A percentile compares a stretch with the other conserved stretches of the same genome.
Conservation (phyloP, 306 rosid species). For the Vigna unguiculata region DNA sequence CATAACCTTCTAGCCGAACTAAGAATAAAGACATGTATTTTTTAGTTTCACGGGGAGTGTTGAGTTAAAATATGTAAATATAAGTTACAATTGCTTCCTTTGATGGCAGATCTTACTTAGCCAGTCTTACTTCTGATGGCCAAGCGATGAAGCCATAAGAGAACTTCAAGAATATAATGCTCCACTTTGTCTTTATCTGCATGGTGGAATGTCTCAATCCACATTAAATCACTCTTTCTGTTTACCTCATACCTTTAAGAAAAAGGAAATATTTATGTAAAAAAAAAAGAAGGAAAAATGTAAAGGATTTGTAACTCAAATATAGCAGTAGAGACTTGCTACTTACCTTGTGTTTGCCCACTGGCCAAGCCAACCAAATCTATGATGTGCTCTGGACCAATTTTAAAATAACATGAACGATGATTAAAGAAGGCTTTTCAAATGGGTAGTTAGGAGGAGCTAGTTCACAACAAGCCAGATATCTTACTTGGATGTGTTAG, state of each 20-base stretch:
- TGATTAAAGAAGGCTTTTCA: conserved; percentile 2
- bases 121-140: conserved; percentile 50
- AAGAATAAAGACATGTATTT: too few species aligned
- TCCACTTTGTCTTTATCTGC: conserved; percentile 77
- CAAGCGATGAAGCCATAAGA: conserved; percentile 77
- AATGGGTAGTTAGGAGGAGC: conserved; percentile 6
- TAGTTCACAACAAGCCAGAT: conserved; percentile 34
- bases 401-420: conserved; percentile 40
- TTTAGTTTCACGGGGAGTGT: too few species aligned
- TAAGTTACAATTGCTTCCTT: not conserved
- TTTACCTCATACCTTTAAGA: conserved; percentile 59
- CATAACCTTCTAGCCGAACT: too few species aligned
- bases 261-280: conserved; percentile 18
- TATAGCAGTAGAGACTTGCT: conserved; percentile 23
- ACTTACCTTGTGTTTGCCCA: conserved; percentile 84
- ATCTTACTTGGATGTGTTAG: conserved; percentile 82
- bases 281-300: not conserved
- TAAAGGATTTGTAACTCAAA: conserved; percentile 9
- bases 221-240: conserved; percentile 52
- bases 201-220: conserved; percentile 76
- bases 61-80: too few species aligned
- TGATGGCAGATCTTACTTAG: conserved; percentile 4
- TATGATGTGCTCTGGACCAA: conserved; percentile 74
- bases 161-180: conserved; percentile 60
- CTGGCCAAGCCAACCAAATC: conserved; percentile 90